These are phyloP conservation scores for Aschersonia sp. DNA, from an alignment of 2,329 filamentous ascomycete genomes.

Conservation along the genomic window DNA sequence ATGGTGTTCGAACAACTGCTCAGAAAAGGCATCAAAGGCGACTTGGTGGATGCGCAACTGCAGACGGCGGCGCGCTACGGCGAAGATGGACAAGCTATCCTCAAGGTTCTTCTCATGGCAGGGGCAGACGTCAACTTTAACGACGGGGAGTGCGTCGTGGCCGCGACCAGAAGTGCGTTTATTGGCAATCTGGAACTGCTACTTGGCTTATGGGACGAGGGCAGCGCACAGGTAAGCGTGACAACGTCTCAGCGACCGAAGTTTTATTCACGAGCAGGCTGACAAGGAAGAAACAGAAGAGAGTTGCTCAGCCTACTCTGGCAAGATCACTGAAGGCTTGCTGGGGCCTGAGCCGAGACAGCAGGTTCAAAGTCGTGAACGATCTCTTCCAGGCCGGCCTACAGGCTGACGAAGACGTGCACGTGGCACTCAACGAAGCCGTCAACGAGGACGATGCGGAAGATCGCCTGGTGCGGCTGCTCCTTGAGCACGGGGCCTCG, in stretches of 20 bases:
- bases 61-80: constrained; percentile 37
- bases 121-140: constrained; percentile 42
- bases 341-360: constrained; percentile 34
- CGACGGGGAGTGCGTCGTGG: constrained; percentile 39
- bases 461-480: constrained; percentile 27
- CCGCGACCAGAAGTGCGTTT: constrained; percentile 36
- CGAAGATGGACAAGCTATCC: constrained; percentile 29
- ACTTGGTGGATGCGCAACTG: constrained; percentile 37
- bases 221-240: constrained; percentile 23
- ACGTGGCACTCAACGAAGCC: constrained; percentile 33
- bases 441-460: constrained; percentile 39
- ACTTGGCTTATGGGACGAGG: constrained; percentile 28
- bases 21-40: constrained; percentile 31
- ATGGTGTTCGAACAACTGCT: constrained; percentile 37
- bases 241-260: constrained; percentile 1
- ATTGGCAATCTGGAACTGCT: constrained; percentile 35
- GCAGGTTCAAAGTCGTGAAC: constrained; percentile 29
- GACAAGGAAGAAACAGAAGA: constrained; percentile 18
- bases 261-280: constrained; percentile 1
- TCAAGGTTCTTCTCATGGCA: constrained; percentile 33
- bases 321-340: constrained; percentile 36
- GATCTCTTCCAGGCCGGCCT: constrained; percentile 39
- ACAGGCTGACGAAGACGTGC: constrained; percentile 30
- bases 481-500: constrained; percentile 37
- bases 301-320: constrained; percentile 31